Base-by-base conservation (phyloP, 148 eudicot species). In the Arctostaphylos glauca region DNA sequence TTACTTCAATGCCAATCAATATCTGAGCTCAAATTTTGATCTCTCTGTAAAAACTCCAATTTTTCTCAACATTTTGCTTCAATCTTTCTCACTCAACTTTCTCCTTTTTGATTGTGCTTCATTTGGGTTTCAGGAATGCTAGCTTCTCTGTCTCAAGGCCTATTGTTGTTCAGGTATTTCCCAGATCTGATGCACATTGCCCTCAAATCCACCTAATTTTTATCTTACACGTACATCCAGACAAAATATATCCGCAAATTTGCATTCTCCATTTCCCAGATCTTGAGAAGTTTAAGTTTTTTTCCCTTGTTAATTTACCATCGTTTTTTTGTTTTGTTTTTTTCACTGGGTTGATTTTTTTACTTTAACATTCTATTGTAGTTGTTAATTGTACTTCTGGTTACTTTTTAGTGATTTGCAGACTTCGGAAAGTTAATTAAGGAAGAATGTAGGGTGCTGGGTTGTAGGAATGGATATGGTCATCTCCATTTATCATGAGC, bases 171-270 rank as follows among this genome's bases (percentile, higher is more conserved):
- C 86, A 82, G 89, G 84, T 87, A 78, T 47, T 5, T 73, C 71
- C 23, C 86, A 89, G 91, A 89, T 87, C 91, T 87, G 87, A 81
- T 31, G 21, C 74, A 73, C 86, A 84, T 83, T 83, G 54, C 81
- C 16, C 53, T 16, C 49, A 64, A 48, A 44, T 25, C 38, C 78
- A 6, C 41, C 80, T 68, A 18, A 38, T 3, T 56, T 56, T 38
- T 76, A 9, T 10, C 12, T 48, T 21, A 74, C 15, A 5, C 6
- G 8, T 77, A 14, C 8, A 25, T 60, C 0, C 54, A 7, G 23
- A n/a, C 43, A 19, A 41, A 31, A 16, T 44, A 15, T 23, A 10
- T 47, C 48, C 6, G 41, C 12, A 73, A 38, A 66, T 25, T 66
- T 14, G 55, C 13, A 47, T 47, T 80, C 5, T 21, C 7, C 9